Conservation (phyloP, 768 basidiomycete genomes). For the Boletus vinaceobasis region DNA sequence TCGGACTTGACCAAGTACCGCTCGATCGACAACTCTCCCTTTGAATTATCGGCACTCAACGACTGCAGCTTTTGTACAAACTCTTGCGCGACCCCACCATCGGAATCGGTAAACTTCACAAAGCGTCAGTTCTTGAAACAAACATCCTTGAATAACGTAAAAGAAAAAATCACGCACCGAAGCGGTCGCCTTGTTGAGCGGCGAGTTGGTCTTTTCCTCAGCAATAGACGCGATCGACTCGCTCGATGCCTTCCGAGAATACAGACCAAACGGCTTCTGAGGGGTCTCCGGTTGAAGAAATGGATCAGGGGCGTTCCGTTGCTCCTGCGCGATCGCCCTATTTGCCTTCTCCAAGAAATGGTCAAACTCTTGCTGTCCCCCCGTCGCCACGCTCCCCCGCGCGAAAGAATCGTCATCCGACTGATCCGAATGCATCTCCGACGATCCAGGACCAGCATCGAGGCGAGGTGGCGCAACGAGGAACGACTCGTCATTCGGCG, state of each 20-base stretch:
- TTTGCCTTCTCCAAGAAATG: slow-evolving; percentile 88
- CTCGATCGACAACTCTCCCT: slow-evolving; percentile 89
- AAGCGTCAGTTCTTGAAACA: not conserved
- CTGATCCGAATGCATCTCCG: slow-evolving; percentile 44
- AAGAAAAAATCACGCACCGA: slow-evolving; percentile 47
- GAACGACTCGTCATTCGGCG: slow-evolving; percentile 42
- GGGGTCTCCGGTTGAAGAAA: slow-evolving; percentile 69
- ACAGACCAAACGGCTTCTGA: slow-evolving; percentile 70
- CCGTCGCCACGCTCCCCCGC: slow-evolving; percentile 29
- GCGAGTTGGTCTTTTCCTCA: slow-evolving; percentile 87
- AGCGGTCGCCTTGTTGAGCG: slow-evolving; percentile 90
- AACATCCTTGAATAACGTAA: not conserved
- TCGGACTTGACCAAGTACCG: slow-evolving; percentile 88
- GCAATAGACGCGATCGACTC: slow-evolving; percentile 91
- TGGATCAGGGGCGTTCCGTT: slow-evolving; percentile 77
- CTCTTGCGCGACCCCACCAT: slow-evolving; percentile 86
- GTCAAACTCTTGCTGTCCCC: slow-evolving; percentile 49
- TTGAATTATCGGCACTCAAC: slow-evolving; percentile 83
- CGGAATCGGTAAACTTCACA: slow-evolving; percentile 83
- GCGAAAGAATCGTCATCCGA: slow-evolving; percentile 62
- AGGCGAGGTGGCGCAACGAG: slow-evolving; percentile 34
- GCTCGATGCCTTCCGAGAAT: slow-evolving; percentile 79
- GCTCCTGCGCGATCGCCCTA: slow-evolving; percentile 74
- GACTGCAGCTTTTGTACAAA: slow-evolving; percentile 82
- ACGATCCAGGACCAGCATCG: slow-evolving; percentile 28